These are phyloP conservation scores for Xylaria sp. DNA, from an alignment of 2,329 filamentous ascomycete species.

Conservation along the genomic window DNA sequence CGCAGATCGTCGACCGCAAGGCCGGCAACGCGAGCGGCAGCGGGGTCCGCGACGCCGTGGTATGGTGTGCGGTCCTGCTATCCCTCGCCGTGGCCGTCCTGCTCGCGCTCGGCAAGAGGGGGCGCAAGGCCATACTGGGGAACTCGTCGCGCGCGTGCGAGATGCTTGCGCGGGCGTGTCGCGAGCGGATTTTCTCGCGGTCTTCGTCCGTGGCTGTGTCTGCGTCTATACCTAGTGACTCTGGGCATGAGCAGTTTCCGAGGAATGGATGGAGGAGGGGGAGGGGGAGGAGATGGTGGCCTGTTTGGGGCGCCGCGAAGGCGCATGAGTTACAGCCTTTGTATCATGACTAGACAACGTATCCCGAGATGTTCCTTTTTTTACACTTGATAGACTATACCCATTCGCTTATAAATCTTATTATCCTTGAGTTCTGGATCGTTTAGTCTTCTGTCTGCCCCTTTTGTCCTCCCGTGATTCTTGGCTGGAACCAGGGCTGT, in stretches of 20 bases:
- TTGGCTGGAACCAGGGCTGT: too few species aligned
- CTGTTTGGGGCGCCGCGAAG: conserved; percentile 31
- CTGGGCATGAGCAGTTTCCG: too few species aligned
- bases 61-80: conserved; percentile 2
- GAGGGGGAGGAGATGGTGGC: conserved; percentile 21
- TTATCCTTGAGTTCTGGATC: neutral
- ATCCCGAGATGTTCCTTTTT: neutral
- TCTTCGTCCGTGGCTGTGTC: neutral
- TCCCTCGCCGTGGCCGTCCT: neutral
- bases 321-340: conserved; percentile 36
- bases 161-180: conserved; percentile 13
- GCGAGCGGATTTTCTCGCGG: neutral
- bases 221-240: neutral
- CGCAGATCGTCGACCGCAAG: conserved; percentile 29
- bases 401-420: neutral
- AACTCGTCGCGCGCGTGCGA: conserved; percentile 23
- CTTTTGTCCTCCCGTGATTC: too few species aligned
- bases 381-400: conserved; percentile 19
- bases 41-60: conserved; percentile 16
- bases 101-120: conserved; percentile 24
- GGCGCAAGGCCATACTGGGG: conserved; percentile 24
- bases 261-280: neutral
- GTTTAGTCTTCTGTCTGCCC: neutral
- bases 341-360: conserved; percentile 26
- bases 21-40: conserved; percentile 27